A percentile compares a stretch with the other conserved stretches of the same genome.
Evolutionary conservation across 129 eudicot species (phyloP).

Genomic region (Chrysanthemum makinoi): DNA sequence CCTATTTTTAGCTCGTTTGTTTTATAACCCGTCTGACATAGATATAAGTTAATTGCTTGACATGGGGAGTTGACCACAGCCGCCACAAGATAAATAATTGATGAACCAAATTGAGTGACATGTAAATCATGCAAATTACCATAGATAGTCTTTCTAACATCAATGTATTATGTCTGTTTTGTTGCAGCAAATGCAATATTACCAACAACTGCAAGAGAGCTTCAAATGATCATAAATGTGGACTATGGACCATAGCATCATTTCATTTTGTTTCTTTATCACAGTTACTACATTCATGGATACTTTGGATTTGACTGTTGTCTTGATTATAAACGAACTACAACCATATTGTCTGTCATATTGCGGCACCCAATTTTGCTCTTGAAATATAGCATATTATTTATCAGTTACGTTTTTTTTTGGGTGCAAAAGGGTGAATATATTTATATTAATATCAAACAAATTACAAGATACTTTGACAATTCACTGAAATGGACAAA

Average conservation of each 20-base stretch:
- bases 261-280: not conserved
- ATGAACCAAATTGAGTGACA: too few relatives aligned
- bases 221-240: slow-evolving; percentile 36
- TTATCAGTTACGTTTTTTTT: not conserved
- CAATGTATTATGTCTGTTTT: slow-evolving; percentile 8
- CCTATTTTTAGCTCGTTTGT: too few relatives aligned
- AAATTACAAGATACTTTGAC: too few relatives aligned
- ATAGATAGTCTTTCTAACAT: not conserved
- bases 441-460: too few relatives aligned
- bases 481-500: too few relatives aligned
- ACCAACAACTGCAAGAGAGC: slow-evolving; percentile 41
- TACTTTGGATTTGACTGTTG: not conserved
- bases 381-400: slow-evolving; percentile 9
- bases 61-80: too few relatives aligned
- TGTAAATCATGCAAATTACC: not conserved
- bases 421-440: too few relatives aligned
- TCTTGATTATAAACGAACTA: not conserved
- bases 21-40: too few relatives aligned
- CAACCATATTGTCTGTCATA: not conserved
- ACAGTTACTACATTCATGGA: not conserved
- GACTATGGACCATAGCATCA: not conserved
- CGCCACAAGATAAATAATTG: too few relatives aligned
- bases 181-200: slow-evolving; percentile 68
- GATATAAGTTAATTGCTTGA: too few relatives aligned
- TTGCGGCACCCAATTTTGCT: slow-evolving; percentile 20